Evolutionary conservation across 1,284 basidiomycete species (phyloP), one percentile per base, ranked within the genome.

Genomic region (Pseudozyma thailandica): DNA sequence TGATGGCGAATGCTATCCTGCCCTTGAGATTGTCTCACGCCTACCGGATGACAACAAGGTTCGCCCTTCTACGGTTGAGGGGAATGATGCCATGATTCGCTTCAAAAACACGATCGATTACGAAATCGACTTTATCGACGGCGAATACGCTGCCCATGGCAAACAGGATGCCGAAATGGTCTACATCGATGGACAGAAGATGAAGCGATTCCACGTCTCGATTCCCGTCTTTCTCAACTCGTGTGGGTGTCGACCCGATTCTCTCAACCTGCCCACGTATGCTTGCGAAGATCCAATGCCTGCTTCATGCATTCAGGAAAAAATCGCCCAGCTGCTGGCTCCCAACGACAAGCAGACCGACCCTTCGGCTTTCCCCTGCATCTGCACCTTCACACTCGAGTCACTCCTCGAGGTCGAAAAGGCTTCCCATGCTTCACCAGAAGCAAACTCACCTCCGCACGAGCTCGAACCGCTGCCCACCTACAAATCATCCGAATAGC

Each of bases 71-170:
- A 62, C 65, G 1, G 65, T 58, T 10, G 53, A 49, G 16, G 54
- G 54, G 21, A 69, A 62, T 48, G 54, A 69, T 27, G 65, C 65
- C 13, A 58, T 50, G 18, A 54, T 69, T 18, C 58, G 59, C 5
- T 58, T 69, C 50, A 43, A 20, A 10, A 62, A 57, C 51, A 50
- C 21, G 31, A 51, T 69, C 44, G 45, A 58, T n/a, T 62, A 58
- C 45, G 59, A 69, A 41, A 52, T 69, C 26, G 65, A 69, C 48
- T 69, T 57, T 42, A 62, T 69, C 51, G 65, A 69, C 31, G 65
- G 65, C 10, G 50, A 62, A 27, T 41, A n/a, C 12, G 4, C 38
- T 12, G 7, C 20, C 2, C 4, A 7, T 1, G 23, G 5, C 3
- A 28, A 31, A 21, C n/a, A 56, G 15, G 50, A 38, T 4, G 42